These are phyloP conservation scores for Anisodus acutangulus DNA, from an alignment of 257 asterid species.

Conservation along the genomic window DNA sequence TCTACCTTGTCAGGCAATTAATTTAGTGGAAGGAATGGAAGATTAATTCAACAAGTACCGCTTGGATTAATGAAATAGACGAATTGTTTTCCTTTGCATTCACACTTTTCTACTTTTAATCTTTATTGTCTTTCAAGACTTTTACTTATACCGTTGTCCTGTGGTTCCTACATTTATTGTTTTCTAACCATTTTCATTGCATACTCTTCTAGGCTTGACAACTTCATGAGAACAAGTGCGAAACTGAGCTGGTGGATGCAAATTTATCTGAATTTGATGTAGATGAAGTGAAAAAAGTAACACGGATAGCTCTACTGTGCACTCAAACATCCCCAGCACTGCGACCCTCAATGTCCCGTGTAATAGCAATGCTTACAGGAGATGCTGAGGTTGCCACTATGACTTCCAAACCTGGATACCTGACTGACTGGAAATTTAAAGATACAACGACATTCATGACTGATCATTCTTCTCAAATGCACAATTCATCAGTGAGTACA, in stretches of 20 bases:
- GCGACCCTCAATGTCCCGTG: conserved; percentile 73
- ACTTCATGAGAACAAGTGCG: conserved; percentile 46
- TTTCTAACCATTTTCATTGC: neutral
- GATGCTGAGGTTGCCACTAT: conserved; percentile 57
- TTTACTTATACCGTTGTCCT: neutral
- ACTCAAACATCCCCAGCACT: conserved; percentile 63
- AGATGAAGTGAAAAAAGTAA: conserved; percentile 52
- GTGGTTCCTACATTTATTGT: neutral
- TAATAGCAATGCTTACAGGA: conserved; percentile 69
- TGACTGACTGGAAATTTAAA: conserved; percentile 60
- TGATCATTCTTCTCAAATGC: conserved; percentile 29
- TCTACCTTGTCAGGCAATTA: neutral
- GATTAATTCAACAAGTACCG: neutral
- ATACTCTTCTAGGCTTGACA: conserved; percentile 41
- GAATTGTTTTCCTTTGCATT: neutral
- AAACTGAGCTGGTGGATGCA: conserved; percentile 54
- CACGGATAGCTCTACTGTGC: conserved; percentile 63
- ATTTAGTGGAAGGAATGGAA: neutral
- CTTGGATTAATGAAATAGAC: conserved; percentile 15
- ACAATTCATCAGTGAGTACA: conserved; percentile 32
- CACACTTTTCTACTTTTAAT: neutral
- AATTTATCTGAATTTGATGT: conserved; percentile 42
- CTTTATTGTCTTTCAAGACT: neutral
- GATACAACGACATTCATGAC: conserved; percentile 47
- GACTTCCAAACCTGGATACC: conserved; percentile 57